A percentile compares a stretch with the other conserved stretches of the same genome.
These are phyloP conservation scores for Backusella mclennaniae DNA, from an alignment of 192 early-diverging fungal genomes.

Conservation along the genomic window DNA sequence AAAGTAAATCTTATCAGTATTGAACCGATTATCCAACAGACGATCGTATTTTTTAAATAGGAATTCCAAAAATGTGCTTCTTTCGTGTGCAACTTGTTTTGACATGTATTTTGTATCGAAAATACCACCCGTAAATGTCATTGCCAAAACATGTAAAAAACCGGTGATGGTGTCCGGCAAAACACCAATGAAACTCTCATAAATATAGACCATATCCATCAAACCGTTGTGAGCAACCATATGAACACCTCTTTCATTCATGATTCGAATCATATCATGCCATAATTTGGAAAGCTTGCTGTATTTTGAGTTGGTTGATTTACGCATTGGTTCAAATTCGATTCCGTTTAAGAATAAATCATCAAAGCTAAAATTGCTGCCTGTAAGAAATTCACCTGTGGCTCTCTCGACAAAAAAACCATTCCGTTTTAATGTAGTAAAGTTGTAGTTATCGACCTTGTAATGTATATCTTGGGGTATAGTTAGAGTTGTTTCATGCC, in stretches of 20 bases:
- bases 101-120: conserved; percentile 93
- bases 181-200: conserved; percentile 82
- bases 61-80: conserved; percentile 66
- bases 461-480: not conserved
- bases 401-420: conserved; percentile 62
- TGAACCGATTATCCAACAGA: not conserved
- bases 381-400: conserved; percentile 78
- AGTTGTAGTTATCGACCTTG: conserved; percentile 59
- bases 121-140: conserved; percentile 86
- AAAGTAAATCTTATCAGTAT: not conserved
- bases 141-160: conserved; percentile 74
- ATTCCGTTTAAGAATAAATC: conserved; percentile 75
- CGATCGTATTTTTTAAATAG: conserved; percentile 59
- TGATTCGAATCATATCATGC: not conserved
- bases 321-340: conserved; percentile 64
- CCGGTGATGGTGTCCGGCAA: conserved; percentile 68
- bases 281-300: conserved; percentile 1
- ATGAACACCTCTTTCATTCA: conserved; percentile 45
- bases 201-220: conserved; percentile 90
- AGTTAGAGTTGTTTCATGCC: no score
- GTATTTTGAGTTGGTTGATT: not conserved
- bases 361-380: conserved; percentile 87
- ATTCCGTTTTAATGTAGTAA: conserved; percentile 10
- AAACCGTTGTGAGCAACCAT: conserved; percentile 94
- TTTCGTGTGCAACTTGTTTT: conserved; percentile 65